Evolutionary conservation across 2,329 filamentous ascomycete genomes (phyloP).

Genomic region (Calonectria hawksworthii): DNA sequence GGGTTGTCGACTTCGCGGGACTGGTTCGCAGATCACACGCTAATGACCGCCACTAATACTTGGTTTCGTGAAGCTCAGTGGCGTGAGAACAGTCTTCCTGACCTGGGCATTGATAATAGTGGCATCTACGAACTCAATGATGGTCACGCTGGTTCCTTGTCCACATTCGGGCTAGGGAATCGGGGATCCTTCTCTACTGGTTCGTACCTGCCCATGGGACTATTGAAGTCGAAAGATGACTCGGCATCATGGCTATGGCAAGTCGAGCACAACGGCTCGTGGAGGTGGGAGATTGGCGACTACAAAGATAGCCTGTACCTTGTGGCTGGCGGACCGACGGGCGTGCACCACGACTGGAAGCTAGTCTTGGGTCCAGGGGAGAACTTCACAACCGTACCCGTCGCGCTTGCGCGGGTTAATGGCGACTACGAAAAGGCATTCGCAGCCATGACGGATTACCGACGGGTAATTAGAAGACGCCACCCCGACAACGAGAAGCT

Average conservation of each 20-base stretch:
- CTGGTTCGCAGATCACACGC: not conserved
- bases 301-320: slow-evolving; percentile 51
- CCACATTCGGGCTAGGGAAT: slow-evolving; percentile 42
- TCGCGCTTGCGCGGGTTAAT: slow-evolving; percentile 41
- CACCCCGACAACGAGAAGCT: slow-evolving; percentile 48
- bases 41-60: slow-evolving; percentile 34
- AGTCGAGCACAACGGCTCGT: slow-evolving; percentile 53
- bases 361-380: slow-evolving; percentile 40
- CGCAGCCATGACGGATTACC: slow-evolving; percentile 46
- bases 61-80: slow-evolving; percentile 54
- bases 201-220: slow-evolving; percentile 48
- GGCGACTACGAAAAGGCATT: slow-evolving; percentile 44
- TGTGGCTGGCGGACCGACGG: slow-evolving; percentile 44
- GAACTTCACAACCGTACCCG: slow-evolving; percentile 42
- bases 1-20: not conserved
- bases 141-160: slow-evolving; percentile 27
- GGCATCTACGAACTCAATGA: not conserved
- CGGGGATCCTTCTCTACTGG: slow-evolving; percentile 48
- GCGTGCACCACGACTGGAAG: slow-evolving; percentile 47
- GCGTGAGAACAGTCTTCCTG: slow-evolving; percentile 24
- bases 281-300: slow-evolving; percentile 54
- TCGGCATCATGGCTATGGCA: slow-evolving; percentile 52
- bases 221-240: slow-evolving; percentile 38
- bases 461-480: slow-evolving; percentile 45
- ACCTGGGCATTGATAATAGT: slow-evolving; percentile 6